phyloP scores from a whole-genome alignment of 164 flowering plant genomes.

The Tinospora cordifolia region DNA sequence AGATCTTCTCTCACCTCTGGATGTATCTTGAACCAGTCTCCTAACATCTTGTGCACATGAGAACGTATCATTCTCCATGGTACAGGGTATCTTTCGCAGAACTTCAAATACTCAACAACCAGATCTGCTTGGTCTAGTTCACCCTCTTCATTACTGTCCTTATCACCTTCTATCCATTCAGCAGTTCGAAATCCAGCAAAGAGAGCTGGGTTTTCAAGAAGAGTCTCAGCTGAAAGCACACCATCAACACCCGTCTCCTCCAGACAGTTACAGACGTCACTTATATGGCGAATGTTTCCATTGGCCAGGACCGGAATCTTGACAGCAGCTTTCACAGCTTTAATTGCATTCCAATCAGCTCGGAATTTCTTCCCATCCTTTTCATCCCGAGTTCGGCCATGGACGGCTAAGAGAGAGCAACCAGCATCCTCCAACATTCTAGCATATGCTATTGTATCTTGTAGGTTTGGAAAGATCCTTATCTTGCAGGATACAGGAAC shows the following conservation, averaged over 20 bases:
- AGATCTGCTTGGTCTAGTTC: constrained; percentile 66
- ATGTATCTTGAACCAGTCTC: constrained; percentile 82
- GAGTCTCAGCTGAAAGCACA: constrained; percentile 91
- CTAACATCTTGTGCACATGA: constrained; percentile 85
- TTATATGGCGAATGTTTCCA: constrained; percentile 82
- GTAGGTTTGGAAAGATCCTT: constrained; percentile 63
- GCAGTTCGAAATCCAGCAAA: constrained; percentile 77
- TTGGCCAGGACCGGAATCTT: constrained; percentile 90
- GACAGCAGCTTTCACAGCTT: constrained; percentile 64
- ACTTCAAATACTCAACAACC: constrained; percentile 65
- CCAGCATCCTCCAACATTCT: constrained; percentile 98
- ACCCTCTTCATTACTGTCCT: constrained; percentile 29
- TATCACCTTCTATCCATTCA: constrained; percentile 51
- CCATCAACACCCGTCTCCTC: constrained; percentile 81
- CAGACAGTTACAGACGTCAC: constrained; percentile 61
- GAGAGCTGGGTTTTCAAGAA: constrained; percentile 92
- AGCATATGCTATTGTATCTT: constrained; percentile 82
- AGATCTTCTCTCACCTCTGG: constrained; percentile 67
- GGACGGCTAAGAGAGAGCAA: constrained; percentile 90
- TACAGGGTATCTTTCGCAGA: constrained; percentile 84
- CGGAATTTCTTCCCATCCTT: constrained; percentile 76
- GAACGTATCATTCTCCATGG: constrained; percentile 95
- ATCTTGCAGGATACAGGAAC: constrained; percentile 98
- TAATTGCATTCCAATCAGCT: constrained; percentile 79
- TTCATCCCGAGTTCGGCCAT: constrained; percentile 90